phyloP scores from a whole-genome alignment of 139 green algal genomes.

The Coccomyxa sp. region DNA sequence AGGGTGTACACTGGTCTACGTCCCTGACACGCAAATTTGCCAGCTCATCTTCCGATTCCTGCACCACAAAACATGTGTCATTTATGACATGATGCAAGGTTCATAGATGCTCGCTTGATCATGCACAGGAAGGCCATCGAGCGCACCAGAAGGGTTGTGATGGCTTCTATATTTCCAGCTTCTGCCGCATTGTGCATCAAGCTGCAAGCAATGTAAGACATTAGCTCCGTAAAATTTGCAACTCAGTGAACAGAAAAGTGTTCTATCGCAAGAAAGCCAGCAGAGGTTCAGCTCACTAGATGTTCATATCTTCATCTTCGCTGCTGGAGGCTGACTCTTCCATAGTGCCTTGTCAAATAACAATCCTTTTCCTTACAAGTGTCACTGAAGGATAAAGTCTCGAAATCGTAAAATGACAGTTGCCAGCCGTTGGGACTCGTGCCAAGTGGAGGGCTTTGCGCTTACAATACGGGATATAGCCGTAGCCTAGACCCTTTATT shows the following conservation, averaged over 20 bases:
- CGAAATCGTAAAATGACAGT: too few relatives aligned
- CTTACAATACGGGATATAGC: too few relatives aligned
- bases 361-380: background rate
- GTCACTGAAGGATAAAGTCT: too few relatives aligned
- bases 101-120: background rate
- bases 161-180: slow-evolving; percentile 35
- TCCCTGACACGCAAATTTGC: slow-evolving; percentile 45
- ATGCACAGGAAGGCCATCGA: background rate
- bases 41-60: background rate
- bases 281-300: too few relatives aligned
- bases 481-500: too few relatives aligned
- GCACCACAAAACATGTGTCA: background rate
- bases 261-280: too few relatives aligned
- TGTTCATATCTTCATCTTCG: background rate
- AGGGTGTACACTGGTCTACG: slow-evolving; percentile 53
- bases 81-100: background rate
- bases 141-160: slow-evolving; percentile 37
- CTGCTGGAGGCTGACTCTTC: background rate
- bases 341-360: too few relatives aligned
- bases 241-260: too few relatives aligned
- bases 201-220: slow-evolving; percentile 26
- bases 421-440: too few relatives aligned
- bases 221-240: background rate
- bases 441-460: too few relatives aligned
- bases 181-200: slow-evolving; percentile 64